Evolutionary conservation across 345 rosid species (phyloP), one percentile per base, ranked within the genome.

Genomic region (Gossypium mustelinum): DNA sequence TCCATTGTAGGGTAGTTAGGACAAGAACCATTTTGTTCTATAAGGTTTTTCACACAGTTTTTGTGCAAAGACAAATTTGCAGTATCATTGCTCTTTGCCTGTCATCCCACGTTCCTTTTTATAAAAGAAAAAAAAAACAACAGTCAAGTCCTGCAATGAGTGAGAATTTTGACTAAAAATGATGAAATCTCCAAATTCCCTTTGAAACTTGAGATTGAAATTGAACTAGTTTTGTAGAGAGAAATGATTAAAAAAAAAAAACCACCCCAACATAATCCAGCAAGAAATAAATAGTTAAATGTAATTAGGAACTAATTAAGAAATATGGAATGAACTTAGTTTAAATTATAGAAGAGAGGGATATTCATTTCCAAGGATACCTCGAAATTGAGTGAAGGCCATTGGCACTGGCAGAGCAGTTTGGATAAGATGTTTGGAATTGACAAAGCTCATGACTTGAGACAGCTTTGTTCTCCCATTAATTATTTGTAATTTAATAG

Each of bases 21-120:
- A 50, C 58, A 11, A 25, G 43, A 25, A 14, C 16, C 22, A 50
- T 68, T 50, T 48, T 50, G 58, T 48, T 25, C 4, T 18, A 7
- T 51, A 69, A 69, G 73, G 16, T 50, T 68, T 68, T 68, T 34
- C 41, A 25, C 72, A 27, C 9, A 17, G 13, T 14, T 11, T 25
- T 50, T 1, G 43, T 50, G 55, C 62, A 58, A 58, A 68, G 16
- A 50, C 72, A 68, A 68, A 68, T 16, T 16, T 50, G 58, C 58
- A 68, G 72, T 24, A 50, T 16, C 45, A 68, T 50, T 50, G 55
- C 22, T 68, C 55, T 51, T 39, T 2, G 8, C 3, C 58, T 69
- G 73, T 69, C 72, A 68, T 50, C 72, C 44, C 58, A 50, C 57
- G 25, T 47, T 69, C 25, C 50, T 13, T 55, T 55, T 20, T 48